Evolutionary conservation across 2,329 filamentous ascomycete genomes (phyloP), one percentile per base, ranked within the genome.

Genomic region (Acarospora socialis): DNA sequence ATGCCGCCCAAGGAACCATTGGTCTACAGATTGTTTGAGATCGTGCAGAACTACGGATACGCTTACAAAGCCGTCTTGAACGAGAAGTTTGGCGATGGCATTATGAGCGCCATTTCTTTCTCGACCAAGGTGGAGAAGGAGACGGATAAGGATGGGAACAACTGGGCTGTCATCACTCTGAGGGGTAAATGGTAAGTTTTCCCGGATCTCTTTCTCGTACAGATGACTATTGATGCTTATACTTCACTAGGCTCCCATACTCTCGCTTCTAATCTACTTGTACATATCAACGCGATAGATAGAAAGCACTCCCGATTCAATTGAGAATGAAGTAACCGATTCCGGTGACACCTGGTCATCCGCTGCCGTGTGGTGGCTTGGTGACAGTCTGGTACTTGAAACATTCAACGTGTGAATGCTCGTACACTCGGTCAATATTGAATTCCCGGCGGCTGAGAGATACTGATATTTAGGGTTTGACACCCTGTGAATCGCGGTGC

Each of bases 41-140:
- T 94, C 51, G 77, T 95, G 40, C 86, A 94, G 61, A 95, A 93
- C 55, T 94, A 94, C 50, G 87, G 87, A 1, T 92, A 93, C 54
- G 81, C 86, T 1, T 94, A 92, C 60, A 94, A 94, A 67, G 86
- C 84, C 1, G 71, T 95, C 4, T 54, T 94, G 55, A 94, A 95
- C 46, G 87, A 95, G 68, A 94, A 94, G 66, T 84, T 83, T 51
- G 80, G 80, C 0, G 80, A 86, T 51, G 87, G 87, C 1, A 95
- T 95, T 50, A 94, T 95, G 87, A 92, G 83, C 51, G 87, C 86
- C 1, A 93, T 94, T 50, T 74, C 75, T 10, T 94, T 93, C 55
- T 80, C 74, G 32, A 92, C 83, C 0, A 83, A 83, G 50, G 80
- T 95, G 2, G 83, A 94, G 54, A 92, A 92, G 69, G 87, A 95